Percentiles rank a stretch among this genome's conserved stretches.
These are phyloP conservation scores for Fusarium papillatum DNA, from an alignment of 2,329 filamentous ascomycete genomes.

Conservation along the genomic window DNA sequence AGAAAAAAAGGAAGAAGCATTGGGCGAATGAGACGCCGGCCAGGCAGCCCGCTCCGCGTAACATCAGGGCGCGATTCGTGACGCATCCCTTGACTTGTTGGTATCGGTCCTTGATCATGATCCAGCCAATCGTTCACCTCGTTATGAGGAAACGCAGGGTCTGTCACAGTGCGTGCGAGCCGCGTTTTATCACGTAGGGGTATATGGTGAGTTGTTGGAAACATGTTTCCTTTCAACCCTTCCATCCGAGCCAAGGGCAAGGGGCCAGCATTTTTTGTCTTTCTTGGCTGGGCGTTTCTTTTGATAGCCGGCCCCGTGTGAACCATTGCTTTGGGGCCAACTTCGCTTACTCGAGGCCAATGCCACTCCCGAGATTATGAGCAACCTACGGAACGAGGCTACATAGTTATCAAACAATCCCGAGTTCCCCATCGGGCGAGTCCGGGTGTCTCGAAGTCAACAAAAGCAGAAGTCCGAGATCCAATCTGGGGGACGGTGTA, in stretches of 20 bases:
- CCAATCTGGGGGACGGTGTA: constrained; percentile 9
- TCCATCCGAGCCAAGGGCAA: constrained; percentile 33
- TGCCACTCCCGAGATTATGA: constrained; percentile 37
- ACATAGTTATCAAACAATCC: constrained; percentile 20
- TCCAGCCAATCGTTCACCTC: constrained; percentile 32
- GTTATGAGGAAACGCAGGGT: constrained; percentile 16
- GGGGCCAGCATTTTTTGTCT: constrained; percentile 13
- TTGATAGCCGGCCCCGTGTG: constrained; percentile 10
- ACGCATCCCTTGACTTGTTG: constrained; percentile 41
- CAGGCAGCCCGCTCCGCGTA: constrained; percentile 21
- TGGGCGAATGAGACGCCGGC: constrained; percentile 27
- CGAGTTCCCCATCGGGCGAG: constrained; percentile 34
- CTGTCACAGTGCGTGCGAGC: constrained; percentile 36
- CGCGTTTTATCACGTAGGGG: constrained; percentile 23
- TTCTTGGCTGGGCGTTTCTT: constrained; percentile 7
- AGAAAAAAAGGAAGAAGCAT: neutral
- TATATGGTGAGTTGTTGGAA: constrained; percentile 33
- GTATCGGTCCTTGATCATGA: constrained; percentile 35
- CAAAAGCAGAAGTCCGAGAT: constrained; percentile 23
- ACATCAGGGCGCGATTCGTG: constrained; percentile 39
- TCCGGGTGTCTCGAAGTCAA: constrained; percentile 32
- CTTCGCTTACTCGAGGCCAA: constrained; percentile 32
- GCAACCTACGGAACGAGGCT: constrained; percentile 1
- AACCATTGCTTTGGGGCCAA: constrained; percentile 23
- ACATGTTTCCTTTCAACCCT: constrained; percentile 33